Base-by-base conservation (phyloP, 441 rosid species). In the Populus hybrid region DNA sequence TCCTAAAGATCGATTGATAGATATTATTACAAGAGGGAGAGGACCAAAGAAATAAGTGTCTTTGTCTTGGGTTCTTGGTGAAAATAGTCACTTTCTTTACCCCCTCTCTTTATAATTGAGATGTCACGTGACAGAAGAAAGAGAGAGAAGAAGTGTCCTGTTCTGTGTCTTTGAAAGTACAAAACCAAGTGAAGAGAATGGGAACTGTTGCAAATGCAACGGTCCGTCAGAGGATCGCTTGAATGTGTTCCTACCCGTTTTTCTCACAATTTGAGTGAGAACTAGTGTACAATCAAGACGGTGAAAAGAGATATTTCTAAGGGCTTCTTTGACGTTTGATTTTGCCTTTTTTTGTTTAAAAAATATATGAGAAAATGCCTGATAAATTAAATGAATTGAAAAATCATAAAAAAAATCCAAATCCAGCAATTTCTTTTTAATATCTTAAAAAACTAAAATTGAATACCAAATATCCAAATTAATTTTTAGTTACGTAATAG, bases 51-150 rank as follows among this genome's bases (percentile, higher is more conserved):
- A 73, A 35, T n/a, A 23, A 50, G 35, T 26, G 38, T 28, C 31
- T 70, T 40, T 21, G 26, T 33, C 66, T 20, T 33, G 86, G 79
- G 83, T 76, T 82, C 64, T 70, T 68, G 45, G 64, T 66, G 42
- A 38, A 65, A 40, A 42, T 23, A 42, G 74, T 42, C 75, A n/a
- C 42, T 28, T 11, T 50, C 83, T 80, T 75, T 70, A 40, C 77
- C 77, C 64, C 73, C 77, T 64, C 79, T 61, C 79, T 81, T 78
- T 72, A 76, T 72, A 77, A 78, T 64, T 63, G 73, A 83, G 71
- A 74, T 5, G 82, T 87, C 93, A 91, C 93, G 93, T 91, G 95
- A 87, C 83, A 79, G 78, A 64, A 35, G 73, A 42, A 1, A 29
- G 36, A 66, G 69, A 24, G 33, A 23, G 69, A 66, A 45, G 56